Base-by-base conservation (phyloP, 257 asterid genomes). In the Solanum etuberosum region DNA sequence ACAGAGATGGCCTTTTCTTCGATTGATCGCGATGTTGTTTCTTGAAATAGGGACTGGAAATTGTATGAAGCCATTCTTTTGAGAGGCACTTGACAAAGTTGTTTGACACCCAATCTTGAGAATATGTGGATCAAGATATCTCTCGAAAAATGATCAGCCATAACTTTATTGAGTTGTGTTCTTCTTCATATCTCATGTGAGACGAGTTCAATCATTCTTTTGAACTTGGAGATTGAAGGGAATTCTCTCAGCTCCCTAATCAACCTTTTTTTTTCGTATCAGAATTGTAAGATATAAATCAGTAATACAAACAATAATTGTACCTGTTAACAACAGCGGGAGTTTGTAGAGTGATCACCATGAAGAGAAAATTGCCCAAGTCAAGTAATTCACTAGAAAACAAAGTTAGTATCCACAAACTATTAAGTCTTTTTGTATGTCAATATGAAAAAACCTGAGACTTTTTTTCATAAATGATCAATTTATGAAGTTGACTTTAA, bases 21-120 rank as follows among this genome's bases (percentile, higher is more conserved):
- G 48, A 86, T 51, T 80, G 59, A 18, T 27, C 21, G 11, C 23
- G 4, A 76, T 63, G 61, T 38, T 77, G 42, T n/a, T 65, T 78
- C 86, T 78, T 87, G 82, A 87, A 87, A 80, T 54, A 67, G 43
- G 80, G 29, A 80, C 31, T 43, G 15, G 82, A 80, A 77, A 87
- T 78, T 23, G 83, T 71, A 5, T 61, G n/a, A 85, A 77, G 38
- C 86, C 86, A 78, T 87, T 87, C 43, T 61, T 87, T 80, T 13
- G 86, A 63, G 34, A 78, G 68, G 25, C 80, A 77, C 34, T 87
- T 87, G 88, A 74, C 72, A 87, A 43, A 86, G 86, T n/a, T 87
- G 88, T 78, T 46, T 87, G 35, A 65, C 86, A 11, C 48, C 38
- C 21, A 80, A 59, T 81, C 70, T 80, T 31, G 57, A 87, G 27